Evolutionary conservation across 2,329 filamentous ascomycete species (phyloP).

Genomic region (Fusarium haematococcum): DNA sequence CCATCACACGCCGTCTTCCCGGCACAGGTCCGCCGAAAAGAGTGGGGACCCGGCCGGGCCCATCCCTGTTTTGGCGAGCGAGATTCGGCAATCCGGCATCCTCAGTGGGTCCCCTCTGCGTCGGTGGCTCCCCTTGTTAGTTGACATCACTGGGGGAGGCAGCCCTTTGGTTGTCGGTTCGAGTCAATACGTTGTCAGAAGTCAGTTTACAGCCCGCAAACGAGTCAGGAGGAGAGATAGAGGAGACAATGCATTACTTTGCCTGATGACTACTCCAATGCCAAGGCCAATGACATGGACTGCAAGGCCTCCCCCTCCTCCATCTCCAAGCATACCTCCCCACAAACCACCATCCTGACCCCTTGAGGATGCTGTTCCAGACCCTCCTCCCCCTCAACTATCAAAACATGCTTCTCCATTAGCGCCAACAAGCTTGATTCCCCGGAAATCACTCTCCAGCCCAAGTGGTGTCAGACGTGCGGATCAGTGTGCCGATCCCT

Average conservation of each 20-base stretch:
- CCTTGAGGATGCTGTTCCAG: not conserved
- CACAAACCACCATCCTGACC: not conserved
- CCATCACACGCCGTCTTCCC: slow-evolving; percentile 8
- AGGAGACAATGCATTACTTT: not conserved
- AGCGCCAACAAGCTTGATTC: slow-evolving; percentile 29
- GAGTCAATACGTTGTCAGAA: not conserved
- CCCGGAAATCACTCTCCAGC: slow-evolving; percentile 23
- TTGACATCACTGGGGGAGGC: slow-evolving; percentile 28
- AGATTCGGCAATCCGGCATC: slow-evolving; percentile 42
- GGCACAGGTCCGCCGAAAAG: slow-evolving; percentile 32
- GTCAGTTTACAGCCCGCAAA: not conserved
- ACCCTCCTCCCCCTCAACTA: slow-evolving; percentile 2
- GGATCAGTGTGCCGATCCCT: slow-evolving; percentile 21
- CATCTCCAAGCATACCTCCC: not conserved
- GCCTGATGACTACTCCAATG: not conserved
- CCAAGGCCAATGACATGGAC: not conserved
- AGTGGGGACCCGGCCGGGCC: slow-evolving; percentile 16
- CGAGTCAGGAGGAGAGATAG: not conserved
- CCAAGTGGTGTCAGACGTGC: not conserved
- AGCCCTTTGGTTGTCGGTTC: not conserved
- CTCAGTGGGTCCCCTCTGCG: slow-evolving; percentile 5
- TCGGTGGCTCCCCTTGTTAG: slow-evolving; percentile 4
- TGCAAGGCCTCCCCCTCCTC: not conserved
- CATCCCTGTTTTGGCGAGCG: slow-evolving; percentile 21
- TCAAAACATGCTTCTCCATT: slow-evolving; percentile 16